These are phyloP conservation scores for Kuraishia cidri DNA, from an alignment of 805 yeast genomes.

Conservation along the genomic window DNA sequence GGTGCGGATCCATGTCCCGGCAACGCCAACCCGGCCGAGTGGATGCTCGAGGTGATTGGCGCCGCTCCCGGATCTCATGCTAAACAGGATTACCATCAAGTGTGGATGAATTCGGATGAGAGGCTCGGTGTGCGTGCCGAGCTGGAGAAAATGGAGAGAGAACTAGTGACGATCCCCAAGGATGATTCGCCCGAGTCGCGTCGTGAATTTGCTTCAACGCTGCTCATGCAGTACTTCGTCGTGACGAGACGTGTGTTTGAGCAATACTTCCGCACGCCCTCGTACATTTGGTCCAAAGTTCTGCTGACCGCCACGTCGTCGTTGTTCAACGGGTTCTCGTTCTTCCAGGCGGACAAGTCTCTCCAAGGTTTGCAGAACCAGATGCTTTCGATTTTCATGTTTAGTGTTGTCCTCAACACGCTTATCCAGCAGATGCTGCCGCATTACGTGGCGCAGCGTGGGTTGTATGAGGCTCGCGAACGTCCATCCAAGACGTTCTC, in stretches of 20 bases:
- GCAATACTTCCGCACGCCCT: slow-evolving; percentile 61
- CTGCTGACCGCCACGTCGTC: slow-evolving; percentile 43
- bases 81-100: slow-evolving; percentile 62
- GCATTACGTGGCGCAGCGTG: slow-evolving; percentile 50
- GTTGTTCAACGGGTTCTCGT: slow-evolving; percentile 61
- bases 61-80: slow-evolving; percentile 79
- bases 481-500: slow-evolving; percentile 64
- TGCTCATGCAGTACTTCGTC: slow-evolving; percentile 28
- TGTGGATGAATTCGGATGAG: slow-evolving; percentile 69
- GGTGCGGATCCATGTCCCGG: slow-evolving; percentile 64
- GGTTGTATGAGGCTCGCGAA: slow-evolving; percentile 64
- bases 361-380: slow-evolving; percentile 73
- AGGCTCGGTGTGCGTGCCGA: slow-evolving; percentile 49
- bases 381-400: slow-evolving; percentile 71
- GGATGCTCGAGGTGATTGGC: slow-evolving; percentile 85
- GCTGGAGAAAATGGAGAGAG: slow-evolving; percentile 55
- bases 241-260: slow-evolving; percentile 43
- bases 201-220: slow-evolving; percentile 33
- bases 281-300: slow-evolving; percentile 49
- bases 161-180: slow-evolving; percentile 29
- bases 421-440: slow-evolving; percentile 58
- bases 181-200: slow-evolving; percentile 21
- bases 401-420: slow-evolving; percentile 45
- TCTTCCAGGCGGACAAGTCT: slow-evolving; percentile 54
- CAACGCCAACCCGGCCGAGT: slow-evolving; percentile 77